These are phyloP conservation scores for Pythium volutum DNA, from an alignment of 352 stramenopile species.

Conservation along the genomic window DNA sequence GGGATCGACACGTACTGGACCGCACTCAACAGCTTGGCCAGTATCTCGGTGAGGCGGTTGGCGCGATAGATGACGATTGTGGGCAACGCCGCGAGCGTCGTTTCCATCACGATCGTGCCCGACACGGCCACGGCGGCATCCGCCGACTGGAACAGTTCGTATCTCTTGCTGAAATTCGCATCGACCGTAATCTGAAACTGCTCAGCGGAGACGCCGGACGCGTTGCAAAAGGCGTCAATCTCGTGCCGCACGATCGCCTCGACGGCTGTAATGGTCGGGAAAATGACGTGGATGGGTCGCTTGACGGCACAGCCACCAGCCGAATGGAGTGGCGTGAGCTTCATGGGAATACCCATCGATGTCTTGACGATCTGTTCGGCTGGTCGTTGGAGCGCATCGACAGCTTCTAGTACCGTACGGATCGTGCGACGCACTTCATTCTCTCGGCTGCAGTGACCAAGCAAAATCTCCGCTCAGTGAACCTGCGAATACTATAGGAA, in stretches of 20 bases:
- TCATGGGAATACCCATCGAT: conserved; percentile 16
- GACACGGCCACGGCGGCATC: conserved; percentile 63
- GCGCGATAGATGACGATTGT: conserved; percentile 74
- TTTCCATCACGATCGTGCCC: conserved; percentile 70
- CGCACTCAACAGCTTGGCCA: conserved; percentile 45
- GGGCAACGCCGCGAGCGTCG: conserved; percentile 43
- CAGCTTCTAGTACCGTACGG: conserved; percentile 37
- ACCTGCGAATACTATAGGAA: neutral
- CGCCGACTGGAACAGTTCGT: conserved; percentile 30
- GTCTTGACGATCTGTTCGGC: conserved; percentile 10
- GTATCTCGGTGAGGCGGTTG: conserved; percentile 55
- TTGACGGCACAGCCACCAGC: conserved; percentile 1
- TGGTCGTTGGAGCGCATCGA: conserved; percentile 33
- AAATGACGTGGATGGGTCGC: conserved; percentile 50
- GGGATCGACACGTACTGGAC: conserved; percentile 77
- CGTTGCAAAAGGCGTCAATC: conserved; percentile 10
- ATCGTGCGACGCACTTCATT: conserved; percentile 58
- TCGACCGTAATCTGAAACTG: conserved; percentile 7
- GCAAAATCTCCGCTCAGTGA: neutral
- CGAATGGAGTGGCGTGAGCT: conserved; percentile 10
- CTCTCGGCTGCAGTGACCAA: conserved; percentile 29
- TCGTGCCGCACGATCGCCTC: conserved; percentile 23
- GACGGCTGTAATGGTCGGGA: conserved; percentile 52
- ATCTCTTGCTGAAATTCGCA: neutral
- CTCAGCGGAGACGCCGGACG: neutral